Evolutionary conservation across 306 rosid species (phyloP).

Genomic region (Cyamopsis tetragonoloba): DNA sequence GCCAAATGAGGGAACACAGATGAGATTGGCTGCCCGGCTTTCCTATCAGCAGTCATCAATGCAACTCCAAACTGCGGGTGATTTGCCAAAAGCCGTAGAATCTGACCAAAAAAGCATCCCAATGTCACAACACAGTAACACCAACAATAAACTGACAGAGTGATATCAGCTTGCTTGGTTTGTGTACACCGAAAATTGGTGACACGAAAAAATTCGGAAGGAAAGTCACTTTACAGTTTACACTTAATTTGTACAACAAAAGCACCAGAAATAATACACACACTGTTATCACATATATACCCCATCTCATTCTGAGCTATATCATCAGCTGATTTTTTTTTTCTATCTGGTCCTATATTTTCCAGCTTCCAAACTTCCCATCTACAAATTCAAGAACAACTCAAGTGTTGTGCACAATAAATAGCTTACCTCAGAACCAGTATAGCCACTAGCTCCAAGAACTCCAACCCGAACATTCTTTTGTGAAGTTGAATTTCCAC

Average conservation of each 20-base stretch:
- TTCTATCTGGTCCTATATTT: not conserved
- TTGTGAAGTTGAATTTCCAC: conserved; percentile 36
- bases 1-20: conserved; percentile 84
- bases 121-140: not conserved
- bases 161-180: not conserved
- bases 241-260: not conserved
- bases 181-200: not conserved
- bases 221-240: not conserved
- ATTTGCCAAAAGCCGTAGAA: conserved; percentile 83
- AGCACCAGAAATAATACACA: not conserved
- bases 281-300: not conserved
- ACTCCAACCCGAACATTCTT: conserved; percentile 75
- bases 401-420: not conserved
- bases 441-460: conserved; percentile 99
- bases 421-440: conserved; percentile 84
- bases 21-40: conserved; percentile 85
- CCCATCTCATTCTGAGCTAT: conserved; percentile 1
- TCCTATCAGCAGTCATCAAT: conserved; percentile 82
- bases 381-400: not conserved
- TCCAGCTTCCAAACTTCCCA: conserved; percentile 11
- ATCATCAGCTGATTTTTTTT: not conserved
- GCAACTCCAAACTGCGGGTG: conserved; percentile 81
- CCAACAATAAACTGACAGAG: not conserved
- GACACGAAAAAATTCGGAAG: not conserved
- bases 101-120: conserved; percentile 42